These are phyloP conservation scores for Metarhizium rileyi DNA, from an alignment of 2,329 filamentous ascomycete genomes.

Conservation along the genomic window DNA sequence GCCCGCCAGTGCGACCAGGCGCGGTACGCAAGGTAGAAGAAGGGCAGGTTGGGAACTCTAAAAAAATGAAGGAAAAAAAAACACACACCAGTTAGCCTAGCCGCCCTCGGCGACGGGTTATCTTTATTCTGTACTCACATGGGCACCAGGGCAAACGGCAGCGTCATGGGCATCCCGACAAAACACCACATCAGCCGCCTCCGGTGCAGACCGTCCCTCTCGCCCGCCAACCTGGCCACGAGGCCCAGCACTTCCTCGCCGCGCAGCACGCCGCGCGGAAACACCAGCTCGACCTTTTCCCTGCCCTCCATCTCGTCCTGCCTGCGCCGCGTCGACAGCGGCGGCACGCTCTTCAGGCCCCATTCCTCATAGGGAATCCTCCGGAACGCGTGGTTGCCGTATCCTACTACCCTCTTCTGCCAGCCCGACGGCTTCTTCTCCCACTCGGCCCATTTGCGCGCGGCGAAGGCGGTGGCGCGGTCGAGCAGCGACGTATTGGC, in stretches of 20 bases:
- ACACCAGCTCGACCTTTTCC: constrained; percentile 64
- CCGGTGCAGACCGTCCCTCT: constrained; percentile 70
- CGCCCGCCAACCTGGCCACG: constrained; percentile 63
- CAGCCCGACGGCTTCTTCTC: constrained; percentile 76
- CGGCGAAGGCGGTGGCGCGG: constrained; percentile 59
- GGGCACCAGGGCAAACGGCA: constrained; percentile 75
- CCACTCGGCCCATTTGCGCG: constrained; percentile 75
- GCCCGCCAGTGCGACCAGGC: constrained; percentile 91
- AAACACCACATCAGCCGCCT: constrained; percentile 73
- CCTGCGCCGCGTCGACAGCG: constrained; percentile 58
- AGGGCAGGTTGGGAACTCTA: constrained; percentile 86
- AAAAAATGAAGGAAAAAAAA: too few relatives aligned
- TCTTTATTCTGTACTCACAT: constrained; percentile 48
- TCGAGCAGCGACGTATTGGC: constrained; percentile 49
- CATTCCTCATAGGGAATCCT: constrained; percentile 95
- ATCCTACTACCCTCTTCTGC: constrained; percentile 78
- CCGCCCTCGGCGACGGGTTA: too few relatives aligned
- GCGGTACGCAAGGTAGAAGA: constrained; percentile 90
- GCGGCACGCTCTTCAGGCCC: constrained; percentile 90
- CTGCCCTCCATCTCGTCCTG: constrained; percentile 53
- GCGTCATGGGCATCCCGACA: constrained; percentile 70
- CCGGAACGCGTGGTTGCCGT: constrained; percentile 77
- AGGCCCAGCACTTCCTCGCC: constrained; percentile 52
- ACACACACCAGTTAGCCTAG: too few relatives aligned
- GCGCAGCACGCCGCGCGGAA: constrained; percentile 61